These are phyloP conservation scores for Amylostereum areolatum DNA, from an alignment of 1,284 basidiomycete species.

Conservation along the genomic window DNA sequence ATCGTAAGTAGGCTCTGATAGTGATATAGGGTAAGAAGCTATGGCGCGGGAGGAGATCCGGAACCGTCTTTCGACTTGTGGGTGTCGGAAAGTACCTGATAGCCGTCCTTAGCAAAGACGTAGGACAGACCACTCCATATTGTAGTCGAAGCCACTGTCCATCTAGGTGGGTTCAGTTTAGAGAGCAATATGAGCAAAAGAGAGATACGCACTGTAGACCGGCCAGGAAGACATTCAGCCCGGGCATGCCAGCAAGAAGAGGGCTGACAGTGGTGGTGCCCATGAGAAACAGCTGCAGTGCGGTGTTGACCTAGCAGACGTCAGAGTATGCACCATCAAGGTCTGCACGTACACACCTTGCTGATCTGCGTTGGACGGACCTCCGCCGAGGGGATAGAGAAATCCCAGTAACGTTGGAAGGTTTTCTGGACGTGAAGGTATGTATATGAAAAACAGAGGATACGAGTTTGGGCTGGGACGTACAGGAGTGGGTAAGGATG, in stretches of 20 bases:
- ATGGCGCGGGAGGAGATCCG: no score
- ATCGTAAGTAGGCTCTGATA: no score
- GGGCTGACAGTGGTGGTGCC: slow-evolving; percentile 84
- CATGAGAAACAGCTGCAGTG: slow-evolving; percentile 88
- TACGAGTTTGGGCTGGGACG: slow-evolving; percentile 21
- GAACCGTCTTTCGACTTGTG: neutral
- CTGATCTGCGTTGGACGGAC: slow-evolving; percentile 87
- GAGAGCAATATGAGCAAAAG: neutral
- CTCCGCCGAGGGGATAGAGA: slow-evolving; percentile 90
- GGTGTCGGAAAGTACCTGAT: slow-evolving; percentile 22
- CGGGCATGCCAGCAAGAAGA: slow-evolving; percentile 45
- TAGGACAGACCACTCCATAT: slow-evolving; percentile 92
- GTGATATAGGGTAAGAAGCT: no score
- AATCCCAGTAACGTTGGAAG: slow-evolving; percentile 88
- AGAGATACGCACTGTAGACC: neutral
- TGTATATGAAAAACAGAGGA: slow-evolving; percentile 1
- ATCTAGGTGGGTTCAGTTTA: slow-evolving; percentile 38
- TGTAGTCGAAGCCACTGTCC: slow-evolving; percentile 83
- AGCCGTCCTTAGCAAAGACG: slow-evolving; percentile 67
- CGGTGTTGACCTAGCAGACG: slow-evolving; percentile 75
- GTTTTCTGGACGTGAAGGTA: slow-evolving; percentile 65
- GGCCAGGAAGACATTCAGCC: slow-evolving; percentile 47
- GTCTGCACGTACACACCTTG: slow-evolving; percentile 50
- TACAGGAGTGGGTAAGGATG: slow-evolving; percentile 83
- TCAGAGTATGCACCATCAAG: neutral